Percentiles rank a stretch among this genome's conserved stretches.
Evolutionary conservation across 352 stramenopile species (phyloP).

Genomic region (Phytophthora cryptogea): DNA sequence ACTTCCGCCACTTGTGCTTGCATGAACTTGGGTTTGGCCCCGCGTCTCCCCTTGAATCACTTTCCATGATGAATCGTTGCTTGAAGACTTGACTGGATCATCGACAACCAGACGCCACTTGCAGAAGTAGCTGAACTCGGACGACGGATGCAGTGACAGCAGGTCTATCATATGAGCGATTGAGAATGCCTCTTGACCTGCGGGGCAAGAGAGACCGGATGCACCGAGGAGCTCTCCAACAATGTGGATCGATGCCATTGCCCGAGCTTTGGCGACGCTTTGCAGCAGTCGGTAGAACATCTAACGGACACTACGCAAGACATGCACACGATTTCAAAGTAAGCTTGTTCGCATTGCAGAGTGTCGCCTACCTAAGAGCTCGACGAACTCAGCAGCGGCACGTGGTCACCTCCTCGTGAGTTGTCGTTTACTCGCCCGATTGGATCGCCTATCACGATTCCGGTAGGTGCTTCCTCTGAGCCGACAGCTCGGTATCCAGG

Average conservation of each 20-base stretch:
- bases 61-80: slow-evolving; percentile 29
- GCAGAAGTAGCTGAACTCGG: slow-evolving; percentile 52
- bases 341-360: background rate
- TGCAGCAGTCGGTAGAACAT: background rate
- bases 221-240: slow-evolving; percentile 58
- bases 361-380: slow-evolving; percentile 14
- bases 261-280: slow-evolving; percentile 17
- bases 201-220: slow-evolving; percentile 28
- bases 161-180: slow-evolving; percentile 41
- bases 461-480: slow-evolving; percentile 12
- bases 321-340: slow-evolving; percentile 7
- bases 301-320: slow-evolving; percentile 1
- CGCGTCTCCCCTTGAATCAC: slow-evolving; percentile 43
- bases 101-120: slow-evolving; percentile 44
- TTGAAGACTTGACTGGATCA: background rate
- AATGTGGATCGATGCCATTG: slow-evolving; percentile 50
- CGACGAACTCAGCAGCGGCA: slow-evolving; percentile 38
- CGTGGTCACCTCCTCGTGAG: slow-evolving; percentile 30
- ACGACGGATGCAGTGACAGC: slow-evolving; percentile 44
- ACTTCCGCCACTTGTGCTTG: slow-evolving; percentile 17
- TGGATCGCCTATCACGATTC: slow-evolving; percentile 22
- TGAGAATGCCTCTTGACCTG: slow-evolving; percentile 23
- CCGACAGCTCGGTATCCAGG: slow-evolving; percentile 29
- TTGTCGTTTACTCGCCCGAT: slow-evolving; percentile 30
- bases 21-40: slow-evolving; percentile 57